These are phyloP conservation scores for Tripterygium wilfordii DNA, from an alignment of 177 flowering plant genomes.

Conservation along the genomic window DNA sequence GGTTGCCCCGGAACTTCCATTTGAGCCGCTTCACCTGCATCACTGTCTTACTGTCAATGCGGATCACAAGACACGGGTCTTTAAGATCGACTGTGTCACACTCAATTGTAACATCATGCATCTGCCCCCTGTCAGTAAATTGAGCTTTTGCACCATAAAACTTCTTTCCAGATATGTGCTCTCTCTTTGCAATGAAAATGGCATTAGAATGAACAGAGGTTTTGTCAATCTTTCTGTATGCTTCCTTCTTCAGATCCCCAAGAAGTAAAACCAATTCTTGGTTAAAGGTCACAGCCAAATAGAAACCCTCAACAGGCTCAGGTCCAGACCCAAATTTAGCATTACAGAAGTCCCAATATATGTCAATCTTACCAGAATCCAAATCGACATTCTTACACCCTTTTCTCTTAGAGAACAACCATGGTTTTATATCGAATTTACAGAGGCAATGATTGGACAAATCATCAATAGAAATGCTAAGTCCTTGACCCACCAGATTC, in stretches of 20 bases:
- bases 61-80: constrained; percentile 34
- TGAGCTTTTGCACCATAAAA: constrained; percentile 34
- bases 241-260: constrained; percentile 43
- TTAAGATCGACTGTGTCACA: constrained; percentile 22
- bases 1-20: constrained; percentile 44
- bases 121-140: constrained; percentile 30
- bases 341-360: constrained; percentile 39
- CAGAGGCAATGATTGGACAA: constrained; percentile 24
- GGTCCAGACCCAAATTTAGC: constrained; percentile 49
- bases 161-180: constrained; percentile 49
- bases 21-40: constrained; percentile 34
- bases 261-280: constrained; percentile 32
- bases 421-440: constrained; percentile 41
- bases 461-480: constrained; percentile 32
- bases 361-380: constrained; percentile 26
- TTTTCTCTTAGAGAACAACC: constrained; percentile 39
- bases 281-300: constrained; percentile 29
- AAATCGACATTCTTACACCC: constrained; percentile 30
- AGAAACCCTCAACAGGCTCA: constrained; percentile 40
- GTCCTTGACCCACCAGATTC: constrained; percentile 37
- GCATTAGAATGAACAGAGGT: constrained; percentile 15
- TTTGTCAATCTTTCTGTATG: constrained; percentile 25
- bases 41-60: constrained; percentile 32
- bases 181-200: constrained; percentile 37
- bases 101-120: constrained; percentile 34